Base-by-base conservation (phyloP, 768 basidiomycete species). In the Coprinopsis strossmayeri region DNA sequence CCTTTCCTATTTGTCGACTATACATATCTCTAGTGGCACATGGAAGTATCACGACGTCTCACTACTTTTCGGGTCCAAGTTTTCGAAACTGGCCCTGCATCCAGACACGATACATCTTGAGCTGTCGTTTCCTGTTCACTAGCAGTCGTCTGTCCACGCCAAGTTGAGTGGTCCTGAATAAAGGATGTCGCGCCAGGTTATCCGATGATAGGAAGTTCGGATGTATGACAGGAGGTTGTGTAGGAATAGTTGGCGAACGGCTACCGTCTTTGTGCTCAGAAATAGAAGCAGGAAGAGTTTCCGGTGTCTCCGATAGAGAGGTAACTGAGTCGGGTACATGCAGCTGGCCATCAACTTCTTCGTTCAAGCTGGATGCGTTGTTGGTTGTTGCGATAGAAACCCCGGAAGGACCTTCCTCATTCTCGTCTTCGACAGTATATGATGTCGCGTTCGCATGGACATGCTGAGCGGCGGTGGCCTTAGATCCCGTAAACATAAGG, bases 61-160 rank as follows among this genome's bases (percentile, higher is more conserved):
- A n/a, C n/a, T n/a, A n/a, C n/a, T n/a, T n/a, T n/a, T n/a, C n/a
- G n/a, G n/a, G n/a, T n/a, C n/a, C n/a, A 53, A 58, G 47, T 38
- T 84, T 88, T 50, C 72, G 70, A 59, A 91, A 91, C 60, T 84
- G 86, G 0, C 80, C 89, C 65, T 94, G 91, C 82, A 93, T 81
- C 91, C 91, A 95, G 0, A 93, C 87, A 39, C 96, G 74, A 62
- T 95, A 97, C 96, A 99, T 99, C 66, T 95, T 95, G 44, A 96
- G 68, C 67, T 93, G 87, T 50, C 90, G 73, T 67, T 96, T 97
- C 39, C 96, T 76, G 60, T 99, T 99, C 45, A 99, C 84, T 37
- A 98, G 73, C 48, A 99, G 67, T 35, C 96, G 76, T 5, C 93
- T 73, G 69, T 99, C 96, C 4, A 93, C 79, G 1, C 92, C 93